phyloP scores from a whole-genome alignment of 2,329 filamentous ascomycete species.

The Rhynchosporium secalis region DNA sequence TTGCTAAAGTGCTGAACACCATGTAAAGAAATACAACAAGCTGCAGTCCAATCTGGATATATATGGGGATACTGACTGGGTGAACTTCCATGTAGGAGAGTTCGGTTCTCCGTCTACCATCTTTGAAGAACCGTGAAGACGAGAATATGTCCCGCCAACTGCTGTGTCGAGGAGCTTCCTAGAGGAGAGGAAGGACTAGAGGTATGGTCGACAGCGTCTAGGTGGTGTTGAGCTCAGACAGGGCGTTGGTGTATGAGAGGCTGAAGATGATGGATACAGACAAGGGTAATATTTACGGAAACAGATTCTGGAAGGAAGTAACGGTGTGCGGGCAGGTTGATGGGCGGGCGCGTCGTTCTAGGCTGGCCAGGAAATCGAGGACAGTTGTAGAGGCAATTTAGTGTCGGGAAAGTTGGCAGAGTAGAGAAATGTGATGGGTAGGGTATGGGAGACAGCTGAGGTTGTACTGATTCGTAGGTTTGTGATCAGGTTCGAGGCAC shows the following conservation, averaged over 20 bases:
- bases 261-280: constrained; percentile 28
- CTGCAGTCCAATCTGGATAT: neutral
- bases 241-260: constrained; percentile 27
- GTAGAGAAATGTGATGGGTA: no score
- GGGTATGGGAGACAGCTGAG: constrained; percentile 12
- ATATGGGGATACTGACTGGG: constrained; percentile 58
- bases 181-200: constrained; percentile 19
- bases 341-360: constrained; percentile 5
- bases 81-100: constrained; percentile 99
- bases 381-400: constrained; percentile 11
- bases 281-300: constrained; percentile 31
- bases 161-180: constrained; percentile 15
- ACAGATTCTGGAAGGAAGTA: constrained; percentile 27
- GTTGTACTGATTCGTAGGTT: constrained; percentile 1
- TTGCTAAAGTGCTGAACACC: neutral
- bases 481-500: constrained; percentile 18
- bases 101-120: constrained; percentile 96
- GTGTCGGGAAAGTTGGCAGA: neutral
- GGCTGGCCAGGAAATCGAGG: constrained; percentile 15
- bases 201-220: constrained; percentile 32
- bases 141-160: constrained; percentile 36
- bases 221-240: constrained; percentile 20
- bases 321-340: constrained; percentile 26
- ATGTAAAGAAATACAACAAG: neutral
- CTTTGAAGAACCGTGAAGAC: constrained; percentile 50